Evolutionary conservation across 331 rosid genomes (phyloP), one percentile per base, ranked within the genome.

Genomic region (Phaseolus coccineus): DNA sequence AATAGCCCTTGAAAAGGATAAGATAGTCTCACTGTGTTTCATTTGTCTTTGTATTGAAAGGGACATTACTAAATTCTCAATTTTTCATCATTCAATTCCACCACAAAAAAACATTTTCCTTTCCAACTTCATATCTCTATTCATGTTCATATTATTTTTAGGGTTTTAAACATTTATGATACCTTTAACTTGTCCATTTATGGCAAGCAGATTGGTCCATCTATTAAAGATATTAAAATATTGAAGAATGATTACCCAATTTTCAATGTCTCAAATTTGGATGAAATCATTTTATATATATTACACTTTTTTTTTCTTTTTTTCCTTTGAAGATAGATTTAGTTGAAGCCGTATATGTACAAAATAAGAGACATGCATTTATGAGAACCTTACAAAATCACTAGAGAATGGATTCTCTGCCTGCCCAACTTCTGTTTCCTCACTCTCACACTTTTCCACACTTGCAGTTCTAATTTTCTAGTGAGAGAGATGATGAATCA

Each of bases 21-120:
- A 80, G 55, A 39, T 22, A 67, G 73, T 48, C 53, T 77, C 66
- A 27, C 47, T 71, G 51, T 79, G 73, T 82, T 77, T 83, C 66
- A 62, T 85, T 56, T 66, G 84, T 83, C 77, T 77, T 52, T 68
- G 83, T 74, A 16, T 47, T 66, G 83, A 84, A 70, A 81, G 86
- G 31, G 88, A 86, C 70, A 55, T 74, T 2, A 27, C 75, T 77
- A 77, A 76, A 10, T 86, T 80, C 66, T 77, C 30, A 0, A 24
- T 59, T 30, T 39, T 82, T 70, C 74, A 81, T 81, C 40, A 79
- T 85, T 79, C 86, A 76, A 83, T 86, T 81, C 80, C 8, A 77
- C 14, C 68, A 79, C 81, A 57, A 15, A 76, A 78, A 35, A 53
- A 11, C 77, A 78, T 39, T 69, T 65, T 52, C 15, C 22, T 19